Evolutionary conservation across 2,329 filamentous ascomycete species (phyloP), one percentile per base, ranked within the genome.

Genomic region (Phaeosphaeriaceae sp.): DNA sequence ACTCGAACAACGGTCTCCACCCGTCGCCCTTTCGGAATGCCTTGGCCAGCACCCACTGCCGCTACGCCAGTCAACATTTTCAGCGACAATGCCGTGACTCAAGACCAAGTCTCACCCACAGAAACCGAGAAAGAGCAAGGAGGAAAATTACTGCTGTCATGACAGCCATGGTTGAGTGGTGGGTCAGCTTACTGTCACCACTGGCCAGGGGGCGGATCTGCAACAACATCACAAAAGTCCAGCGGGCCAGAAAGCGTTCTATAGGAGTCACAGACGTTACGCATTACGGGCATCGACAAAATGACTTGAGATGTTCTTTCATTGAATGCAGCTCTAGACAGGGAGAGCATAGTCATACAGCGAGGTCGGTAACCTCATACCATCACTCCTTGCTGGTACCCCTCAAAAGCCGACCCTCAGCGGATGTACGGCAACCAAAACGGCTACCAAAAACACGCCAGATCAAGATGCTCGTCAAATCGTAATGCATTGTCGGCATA

Each of bases 381-480:
- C 53, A 44, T 48, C 53, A 48, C 21, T 54, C 31, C 56, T 47
- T 40, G 47, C 40, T 24, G 44, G 31, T 21, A 50, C 41, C 53
- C 51, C 56, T 44, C 56, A 53, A 57, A 44, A 15, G 52, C 52
- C 48, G 56, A 31, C 33, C 13, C 40, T 36, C 11, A 36, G 13
- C 31, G 31, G 11, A 7, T 3, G 13, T 13, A 13, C 31, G 13
- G 45, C 20, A 11, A 25, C 31, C 53, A 44, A 11, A 40, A 22
- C 40, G 42, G 40, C 36, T 22, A 36, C 33, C 25, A 17, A 53
- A 53, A 48, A 53, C 55, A 57, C 67, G 64, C 60, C 63, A 61
- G 65, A 63, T 56, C 60, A 55, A 61, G 60, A 61, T 57, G 60
- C 60, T 69, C 63, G 53, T 68, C 66, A 69, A 53, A 42, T 65